Conservation (phyloP, 306 rosid genomes). For the Cucumis melo region DNA sequence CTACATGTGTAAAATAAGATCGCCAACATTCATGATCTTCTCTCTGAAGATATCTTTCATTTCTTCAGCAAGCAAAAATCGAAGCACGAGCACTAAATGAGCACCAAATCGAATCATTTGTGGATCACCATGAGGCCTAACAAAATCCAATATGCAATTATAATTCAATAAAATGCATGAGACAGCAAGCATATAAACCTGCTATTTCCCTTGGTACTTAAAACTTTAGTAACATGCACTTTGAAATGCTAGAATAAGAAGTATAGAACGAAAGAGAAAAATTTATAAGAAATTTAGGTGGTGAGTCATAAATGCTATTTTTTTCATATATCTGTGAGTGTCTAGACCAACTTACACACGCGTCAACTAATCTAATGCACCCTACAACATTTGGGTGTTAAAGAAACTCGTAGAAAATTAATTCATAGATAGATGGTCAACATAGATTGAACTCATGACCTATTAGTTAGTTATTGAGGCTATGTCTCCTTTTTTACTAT, state of each 20-base stretch:
- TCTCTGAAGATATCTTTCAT: constrained; percentile 64
- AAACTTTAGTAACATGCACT: not conserved
- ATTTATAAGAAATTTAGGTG: not conserved
- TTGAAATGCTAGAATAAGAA: not conserved
- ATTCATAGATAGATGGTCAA: too few relatives aligned
- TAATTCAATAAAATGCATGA: not conserved
- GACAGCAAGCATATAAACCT: constrained; percentile 6
- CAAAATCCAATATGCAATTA: constrained; percentile 8
- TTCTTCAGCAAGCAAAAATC: constrained; percentile 70
- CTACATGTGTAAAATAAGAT: constrained; percentile 88
- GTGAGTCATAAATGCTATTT: not conserved
- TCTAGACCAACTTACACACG: too few relatives aligned
- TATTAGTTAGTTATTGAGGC: too few relatives aligned
- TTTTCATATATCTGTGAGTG: too few relatives aligned
- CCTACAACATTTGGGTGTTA: too few relatives aligned
- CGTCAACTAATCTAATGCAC: too few relatives aligned
- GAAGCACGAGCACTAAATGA: constrained; percentile 87
- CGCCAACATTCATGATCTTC: constrained; percentile 73
- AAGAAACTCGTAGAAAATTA: too few relatives aligned
- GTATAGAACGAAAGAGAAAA: not conserved
- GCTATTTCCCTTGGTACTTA: not conserved
- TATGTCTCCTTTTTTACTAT: too few relatives aligned
- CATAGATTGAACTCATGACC: too few relatives aligned
- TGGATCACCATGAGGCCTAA: constrained; percentile 90
- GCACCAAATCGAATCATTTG: constrained; percentile 98